These are phyloP conservation scores for Obba rivulosa DNA, from an alignment of 768 basidiomycete species.

Conservation along the genomic window DNA sequence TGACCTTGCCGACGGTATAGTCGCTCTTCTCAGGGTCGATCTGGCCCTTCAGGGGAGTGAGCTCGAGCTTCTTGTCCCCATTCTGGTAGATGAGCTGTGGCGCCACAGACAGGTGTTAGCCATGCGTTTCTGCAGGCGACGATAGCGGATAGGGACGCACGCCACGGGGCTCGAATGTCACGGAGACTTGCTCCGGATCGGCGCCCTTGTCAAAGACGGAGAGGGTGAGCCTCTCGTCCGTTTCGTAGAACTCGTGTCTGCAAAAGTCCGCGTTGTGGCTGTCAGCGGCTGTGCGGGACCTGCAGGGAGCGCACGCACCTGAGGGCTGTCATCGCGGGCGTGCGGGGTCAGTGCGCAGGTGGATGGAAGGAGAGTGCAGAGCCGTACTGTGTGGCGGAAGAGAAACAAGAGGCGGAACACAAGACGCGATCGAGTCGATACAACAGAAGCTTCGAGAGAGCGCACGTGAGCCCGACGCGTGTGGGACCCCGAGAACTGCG, in stretches of 20 bases:
- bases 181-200: conserved; percentile 54
- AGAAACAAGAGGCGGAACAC: no score
- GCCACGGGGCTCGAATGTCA: conserved; percentile 61
- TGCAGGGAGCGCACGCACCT: neutral
- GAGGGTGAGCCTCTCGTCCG: conserved; percentile 66
- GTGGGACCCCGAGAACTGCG: neutral
- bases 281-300: neutral
- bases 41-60: conserved; percentile 80
- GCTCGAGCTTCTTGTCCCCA: conserved; percentile 61
- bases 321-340: neutral
- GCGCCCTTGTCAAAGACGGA: conserved; percentile 78
- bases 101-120: conserved; percentile 11
- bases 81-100: conserved; percentile 54
- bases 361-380: neutral
- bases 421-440: no score
- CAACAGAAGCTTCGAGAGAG: conserved; percentile 4
- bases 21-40: conserved; percentile 62
- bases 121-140: neutral
- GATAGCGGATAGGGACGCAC: conserved; percentile 30
- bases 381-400: neutral
- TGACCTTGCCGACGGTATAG: conserved; percentile 75
- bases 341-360: neutral
- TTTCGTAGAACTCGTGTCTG: conserved; percentile 88
- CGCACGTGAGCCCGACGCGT: conserved; percentile 4
- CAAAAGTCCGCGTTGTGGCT: neutral